phyloP scores from a whole-genome alignment of 352 stramenopile genomes.

The Phytopythium aichiense region DNA sequence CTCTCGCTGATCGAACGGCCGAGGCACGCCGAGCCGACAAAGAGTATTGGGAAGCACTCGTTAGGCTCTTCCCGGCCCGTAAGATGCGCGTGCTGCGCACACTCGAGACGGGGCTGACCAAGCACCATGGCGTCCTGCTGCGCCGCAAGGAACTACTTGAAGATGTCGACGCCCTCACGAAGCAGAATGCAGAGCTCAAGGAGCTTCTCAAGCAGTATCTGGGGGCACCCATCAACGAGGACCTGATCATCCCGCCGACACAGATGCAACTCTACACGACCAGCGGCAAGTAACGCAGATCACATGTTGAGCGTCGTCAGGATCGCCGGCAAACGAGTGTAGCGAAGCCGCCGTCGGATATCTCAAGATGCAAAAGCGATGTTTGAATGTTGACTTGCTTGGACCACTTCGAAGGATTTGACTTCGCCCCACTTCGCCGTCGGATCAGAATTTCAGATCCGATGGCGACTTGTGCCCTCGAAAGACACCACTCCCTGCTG shows the following conservation, averaged over 20 bases:
- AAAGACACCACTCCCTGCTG: not conserved
- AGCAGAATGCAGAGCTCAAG: slow-evolving; percentile 90
- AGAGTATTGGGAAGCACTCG: slow-evolving; percentile 78
- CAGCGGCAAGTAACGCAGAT: not conserved
- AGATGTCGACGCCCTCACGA: slow-evolving; percentile 69
- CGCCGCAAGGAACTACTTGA: slow-evolving; percentile 79
- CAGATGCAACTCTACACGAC: slow-evolving; percentile 69
- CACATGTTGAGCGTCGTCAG: not conserved
- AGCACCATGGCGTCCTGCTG: slow-evolving; percentile 82
- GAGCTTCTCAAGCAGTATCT: slow-evolving; percentile 89
- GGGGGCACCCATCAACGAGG: slow-evolving; percentile 73
- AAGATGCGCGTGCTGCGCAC: slow-evolving; percentile 76
- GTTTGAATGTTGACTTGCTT: slow-evolving; percentile 1
- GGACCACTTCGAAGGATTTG: too few species aligned
- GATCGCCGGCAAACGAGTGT: not conserved
- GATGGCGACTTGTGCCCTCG: not conserved
- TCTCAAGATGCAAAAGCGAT: not conserved
- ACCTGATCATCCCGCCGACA: slow-evolving; percentile 80
- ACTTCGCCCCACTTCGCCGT: too few species aligned
- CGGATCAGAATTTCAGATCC: not conserved
- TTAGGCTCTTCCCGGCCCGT: slow-evolving; percentile 64
- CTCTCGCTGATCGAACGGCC: slow-evolving; percentile 23
- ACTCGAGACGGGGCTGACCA: slow-evolving; percentile 77
- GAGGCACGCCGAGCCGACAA: slow-evolving; percentile 46
- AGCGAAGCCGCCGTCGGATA: not conserved